Conservation (phyloP, 169 alveolate species). For the Cryptosporidium sp. region DNA sequence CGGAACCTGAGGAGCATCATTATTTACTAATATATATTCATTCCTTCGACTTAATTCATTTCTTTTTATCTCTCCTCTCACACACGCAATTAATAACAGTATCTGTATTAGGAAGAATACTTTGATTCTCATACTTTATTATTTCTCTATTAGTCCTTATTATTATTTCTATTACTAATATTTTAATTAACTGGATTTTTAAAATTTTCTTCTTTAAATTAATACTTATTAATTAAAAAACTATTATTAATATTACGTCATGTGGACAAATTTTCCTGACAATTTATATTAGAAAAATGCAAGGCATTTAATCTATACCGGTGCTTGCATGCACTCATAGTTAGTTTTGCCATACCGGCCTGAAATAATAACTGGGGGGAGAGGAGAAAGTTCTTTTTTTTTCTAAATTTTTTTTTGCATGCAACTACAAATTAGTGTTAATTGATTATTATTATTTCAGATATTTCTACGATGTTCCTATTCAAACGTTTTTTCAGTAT, state of each 20-base stretch:
- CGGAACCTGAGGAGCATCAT: slow-evolving; percentile 65
- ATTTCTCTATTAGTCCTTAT: neutral
- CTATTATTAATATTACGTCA: neutral
- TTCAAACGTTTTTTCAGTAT: neutral
- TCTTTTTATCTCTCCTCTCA: slow-evolving; percentile 13
- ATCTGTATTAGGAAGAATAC: slow-evolving; percentile 1
- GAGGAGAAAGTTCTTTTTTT: neutral
- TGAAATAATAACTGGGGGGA: neutral
- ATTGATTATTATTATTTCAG: too few species aligned
- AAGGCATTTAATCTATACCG: neutral
- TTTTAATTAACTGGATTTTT: too few species aligned
- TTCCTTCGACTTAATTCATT: neutral
- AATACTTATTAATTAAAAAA: too few species aligned
- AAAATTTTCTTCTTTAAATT: too few species aligned
- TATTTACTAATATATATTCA: neutral
- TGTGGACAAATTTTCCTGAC: neutral
- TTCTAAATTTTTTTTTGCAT: neutral
- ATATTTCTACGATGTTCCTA: neutral
- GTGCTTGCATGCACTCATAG: neutral
- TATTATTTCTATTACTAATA: neutral
- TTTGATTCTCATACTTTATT: neutral
- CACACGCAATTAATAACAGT: neutral
- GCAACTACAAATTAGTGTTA: neutral
- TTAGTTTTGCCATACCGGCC: neutral
- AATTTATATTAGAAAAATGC: neutral